Percentiles rank a stretch among this genome's conserved stretches.
Evolutionary conservation across 352 stramenopile species (phyloP).

Genomic region (Phytophthora vignae): DNA sequence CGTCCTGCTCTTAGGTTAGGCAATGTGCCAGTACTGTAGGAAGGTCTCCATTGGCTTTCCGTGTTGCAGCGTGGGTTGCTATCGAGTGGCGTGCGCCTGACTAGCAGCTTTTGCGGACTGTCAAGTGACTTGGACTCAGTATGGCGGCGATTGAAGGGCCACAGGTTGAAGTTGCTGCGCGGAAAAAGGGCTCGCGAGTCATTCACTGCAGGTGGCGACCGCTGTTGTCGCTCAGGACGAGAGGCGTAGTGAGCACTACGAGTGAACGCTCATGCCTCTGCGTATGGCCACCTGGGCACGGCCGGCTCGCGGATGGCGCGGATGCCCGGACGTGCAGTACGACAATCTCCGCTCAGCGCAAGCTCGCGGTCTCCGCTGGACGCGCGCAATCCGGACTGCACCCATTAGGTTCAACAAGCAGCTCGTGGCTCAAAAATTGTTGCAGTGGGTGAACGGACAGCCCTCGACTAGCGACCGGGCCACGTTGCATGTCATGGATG

Average conservation of each 20-base stretch:
- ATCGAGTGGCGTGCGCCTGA: conserved; percentile 13
- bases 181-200: neutral
- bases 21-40: neutral
- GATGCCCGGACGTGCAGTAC: conserved; percentile 14
- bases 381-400: neutral
- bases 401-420: conserved; percentile 16
- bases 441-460: no score
- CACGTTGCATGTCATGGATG: no score
- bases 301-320: neutral
- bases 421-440: conserved; percentile 9
- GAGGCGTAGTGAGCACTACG: no score
- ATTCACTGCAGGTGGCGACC: neutral
- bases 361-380: no score
- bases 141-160: conserved; percentile 6
- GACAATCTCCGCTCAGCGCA: neutral
- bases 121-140: conserved; percentile 13
- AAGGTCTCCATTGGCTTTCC: neutral
- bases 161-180: conserved; percentile 4
- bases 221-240: neutral
- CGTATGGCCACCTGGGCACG: neutral
- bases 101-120: neutral
- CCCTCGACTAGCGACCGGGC: no score
- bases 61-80: no score
- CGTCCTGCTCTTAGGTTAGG: neutral
- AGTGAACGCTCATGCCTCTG: no score